A percentile compares a stretch with the other conserved stretches of the same genome.
Conservation (phyloP, 805 yeast genomes). For the Torulaspora microellipsoides region DNA sequence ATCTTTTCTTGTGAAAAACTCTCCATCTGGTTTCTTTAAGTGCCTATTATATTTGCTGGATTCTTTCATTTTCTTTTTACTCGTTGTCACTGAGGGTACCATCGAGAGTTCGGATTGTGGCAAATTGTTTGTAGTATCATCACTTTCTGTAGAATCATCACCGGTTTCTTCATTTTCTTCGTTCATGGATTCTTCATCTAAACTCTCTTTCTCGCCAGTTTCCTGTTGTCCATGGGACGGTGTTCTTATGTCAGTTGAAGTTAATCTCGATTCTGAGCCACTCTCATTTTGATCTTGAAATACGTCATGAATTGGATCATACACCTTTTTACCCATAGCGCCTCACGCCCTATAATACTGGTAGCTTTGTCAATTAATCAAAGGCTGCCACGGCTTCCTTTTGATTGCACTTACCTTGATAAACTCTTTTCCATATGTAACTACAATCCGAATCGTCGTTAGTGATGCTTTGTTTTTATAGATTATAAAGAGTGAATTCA, state of each 20-base stretch:
- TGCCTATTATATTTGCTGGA: constrained; percentile 41
- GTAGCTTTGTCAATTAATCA: background rate
- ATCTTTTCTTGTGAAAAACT: constrained; percentile 83
- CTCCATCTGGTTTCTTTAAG: constrained; percentile 86
- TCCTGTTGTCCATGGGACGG: background rate
- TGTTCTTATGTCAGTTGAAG: background rate
- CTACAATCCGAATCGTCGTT: too few species aligned
- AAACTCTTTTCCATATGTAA: too few species aligned
- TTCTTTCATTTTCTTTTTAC: constrained; percentile 20
- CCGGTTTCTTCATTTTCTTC: constrained; percentile 8
- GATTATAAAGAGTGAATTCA: too few species aligned
- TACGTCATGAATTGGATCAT: constrained; percentile 36
- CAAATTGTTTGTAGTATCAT: constrained; percentile 15
- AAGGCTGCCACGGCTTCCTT: too few species aligned
- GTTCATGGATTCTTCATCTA: constrained; percentile 13
- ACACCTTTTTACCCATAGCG: constrained; percentile 32
- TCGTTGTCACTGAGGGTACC: constrained; percentile 14
- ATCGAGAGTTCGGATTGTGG: constrained; percentile 5
- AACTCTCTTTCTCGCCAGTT: constrained; percentile 2
- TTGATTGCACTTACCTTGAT: too few species aligned
- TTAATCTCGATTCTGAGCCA: constrained; percentile 2
- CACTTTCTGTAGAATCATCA: constrained; percentile 20
- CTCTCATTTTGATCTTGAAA: constrained; percentile 24
- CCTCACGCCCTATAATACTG: background rate
- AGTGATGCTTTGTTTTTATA: too few species aligned